Conservation (phyloP, 1,284 basidiomycete species). For the Taiwanofungus camphoratus region DNA sequence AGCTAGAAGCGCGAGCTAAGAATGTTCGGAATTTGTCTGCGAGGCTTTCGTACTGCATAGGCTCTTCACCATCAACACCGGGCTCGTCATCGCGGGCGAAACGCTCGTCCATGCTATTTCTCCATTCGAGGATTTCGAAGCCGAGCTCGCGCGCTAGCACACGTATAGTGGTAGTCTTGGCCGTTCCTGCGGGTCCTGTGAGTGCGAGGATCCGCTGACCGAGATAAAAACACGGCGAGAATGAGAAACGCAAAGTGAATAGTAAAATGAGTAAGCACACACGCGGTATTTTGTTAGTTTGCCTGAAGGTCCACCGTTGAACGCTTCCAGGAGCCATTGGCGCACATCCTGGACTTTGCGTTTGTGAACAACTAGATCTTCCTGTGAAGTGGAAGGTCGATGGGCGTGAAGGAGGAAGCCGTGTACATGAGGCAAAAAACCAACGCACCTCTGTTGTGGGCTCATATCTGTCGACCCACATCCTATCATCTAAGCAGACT, state of each 20-base stretch:
- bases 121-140: slow-evolving; percentile 86
- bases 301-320: slow-evolving; percentile 62
- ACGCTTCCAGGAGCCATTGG: slow-evolving; percentile 81
- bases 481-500: slow-evolving; percentile 33
- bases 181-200: slow-evolving; percentile 87
- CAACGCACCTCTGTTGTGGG: slow-evolving; percentile 56
- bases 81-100: slow-evolving; percentile 10
- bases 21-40: slow-evolving; percentile 77
- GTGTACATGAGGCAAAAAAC: neutral
- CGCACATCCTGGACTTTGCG: slow-evolving; percentile 83
- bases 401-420: neutral
- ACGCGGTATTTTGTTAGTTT: slow-evolving; percentile 77
- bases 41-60: slow-evolving; percentile 45
- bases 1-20: slow-evolving; percentile 66
- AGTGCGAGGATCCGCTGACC: slow-evolving; percentile 76
- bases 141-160: slow-evolving; percentile 73
- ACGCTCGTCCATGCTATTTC: slow-evolving; percentile 50
- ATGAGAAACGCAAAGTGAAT: slow-evolving; percentile 1
- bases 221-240: neutral
- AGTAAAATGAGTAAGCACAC: slow-evolving; percentile 28
- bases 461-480: slow-evolving; percentile 80
- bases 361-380: slow-evolving; percentile 84
- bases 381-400: slow-evolving; percentile 33
- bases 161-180: slow-evolving; percentile 83
- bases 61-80: slow-evolving; percentile 16